Base-by-base conservation (phyloP, 75 land plant species). In the Selaginella moellendorffii region DNA sequence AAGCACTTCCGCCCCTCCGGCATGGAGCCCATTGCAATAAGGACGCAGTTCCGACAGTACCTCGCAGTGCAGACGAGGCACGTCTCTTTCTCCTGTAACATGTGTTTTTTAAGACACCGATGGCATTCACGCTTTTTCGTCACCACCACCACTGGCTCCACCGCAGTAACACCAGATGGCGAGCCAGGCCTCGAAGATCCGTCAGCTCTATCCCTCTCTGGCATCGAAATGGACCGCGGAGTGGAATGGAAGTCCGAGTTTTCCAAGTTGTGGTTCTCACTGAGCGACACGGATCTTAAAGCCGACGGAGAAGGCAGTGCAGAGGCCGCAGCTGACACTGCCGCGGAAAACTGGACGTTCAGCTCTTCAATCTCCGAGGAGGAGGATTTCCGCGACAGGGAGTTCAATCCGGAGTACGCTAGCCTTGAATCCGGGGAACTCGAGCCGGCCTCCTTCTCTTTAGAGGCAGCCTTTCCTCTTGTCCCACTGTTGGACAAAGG, bases 1-100 rank as follows among this genome's bases (percentile, higher is more conserved):
- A 86, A 73, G 73, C 99, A 95, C 65, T 95, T 95, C 63, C 99
- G 69, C 24, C 99, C 99, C 72, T 95, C 99, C 1, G 99, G 97
- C 99, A 95, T 95, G 1, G 99, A 95, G 0, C 97, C 99, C 99
- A 95, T 95, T 24, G 88, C 87, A 66, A 74, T 70, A 24, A 95
- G 80, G 22, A 95, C 77, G 74, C 99, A 95, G 30, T 71, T 84
- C 62, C 74, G 59, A 61, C 99, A 95, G 66, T 79, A 95, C 76
- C 90, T 95, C 23, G 88, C 82, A 72, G 78, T 77, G 64, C 99
- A 95, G 19, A 84, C 90, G 62, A 95, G 36, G 65, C 99, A 95
- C 24, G 79, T 69, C 74, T 95, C 99, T 60, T 86, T 95, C 67
- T 95, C 99, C 17, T 82, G 80, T 53, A 95, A 81, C 20, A 82